phyloP scores from a whole-genome alignment of 148 eudicot genomes.

The Simmondsia chinensis region DNA sequence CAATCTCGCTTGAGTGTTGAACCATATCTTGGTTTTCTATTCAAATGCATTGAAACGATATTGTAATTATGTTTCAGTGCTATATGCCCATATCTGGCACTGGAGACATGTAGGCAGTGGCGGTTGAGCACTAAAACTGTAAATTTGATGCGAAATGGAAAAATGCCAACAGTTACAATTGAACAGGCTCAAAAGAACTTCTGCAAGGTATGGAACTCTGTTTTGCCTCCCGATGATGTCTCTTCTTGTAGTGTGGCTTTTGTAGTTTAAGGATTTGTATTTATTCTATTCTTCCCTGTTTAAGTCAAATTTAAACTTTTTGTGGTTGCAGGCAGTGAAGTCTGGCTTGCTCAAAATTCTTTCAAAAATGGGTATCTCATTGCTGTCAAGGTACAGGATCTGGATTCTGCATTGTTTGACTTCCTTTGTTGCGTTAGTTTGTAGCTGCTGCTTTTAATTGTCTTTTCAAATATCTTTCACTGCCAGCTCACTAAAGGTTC shows the following conservation, averaged over 20 bases:
- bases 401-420: background rate
- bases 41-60: background rate
- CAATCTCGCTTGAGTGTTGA: too few relatives aligned
- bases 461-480: background rate
- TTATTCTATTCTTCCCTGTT: background rate
- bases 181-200: constrained; percentile 98
- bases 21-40: too few relatives aligned
- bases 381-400: constrained; percentile 81
- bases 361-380: constrained; percentile 97
- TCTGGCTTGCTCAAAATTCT: constrained; percentile 89
- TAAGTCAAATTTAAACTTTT: background rate
- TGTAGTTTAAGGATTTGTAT: background rate
- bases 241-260: background rate
- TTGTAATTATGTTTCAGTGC: constrained; percentile 47
- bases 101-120: constrained; percentile 99
- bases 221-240: background rate
- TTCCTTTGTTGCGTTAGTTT: constrained; percentile 5
- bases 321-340: constrained; percentile 56
- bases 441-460: background rate
- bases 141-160: constrained; percentile 93
- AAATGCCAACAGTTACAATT: constrained; percentile 96
- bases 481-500: background rate
- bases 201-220: constrained; percentile 62
- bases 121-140: constrained; percentile 95
- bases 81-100: constrained; percentile 89